Percentiles rank a stretch among this genome's conserved stretches.
Evolutionary conservation across 1,284 basidiomycete species (phyloP).

Genomic region (Ganoderma multipileum): DNA sequence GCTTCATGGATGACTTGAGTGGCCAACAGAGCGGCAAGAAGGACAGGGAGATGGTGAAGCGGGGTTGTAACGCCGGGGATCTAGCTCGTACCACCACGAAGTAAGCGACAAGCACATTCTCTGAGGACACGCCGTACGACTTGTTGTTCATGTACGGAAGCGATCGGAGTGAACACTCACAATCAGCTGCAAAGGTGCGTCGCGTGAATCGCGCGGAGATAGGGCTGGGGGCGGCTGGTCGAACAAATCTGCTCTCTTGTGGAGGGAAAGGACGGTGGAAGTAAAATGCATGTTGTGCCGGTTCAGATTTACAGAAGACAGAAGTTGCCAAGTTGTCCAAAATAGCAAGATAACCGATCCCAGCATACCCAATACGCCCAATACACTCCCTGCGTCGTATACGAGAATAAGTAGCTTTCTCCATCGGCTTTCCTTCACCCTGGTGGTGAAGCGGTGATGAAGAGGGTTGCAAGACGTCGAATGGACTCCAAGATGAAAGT

Average conservation of each 20-base stretch:
- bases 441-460: slow-evolving; percentile 49
- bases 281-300: not conserved
- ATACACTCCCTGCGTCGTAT: slow-evolving; percentile 59
- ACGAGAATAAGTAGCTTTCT: slow-evolving; percentile 39
- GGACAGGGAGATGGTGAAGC: slow-evolving; percentile 63
- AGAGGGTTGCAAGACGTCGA: slow-evolving; percentile 58
- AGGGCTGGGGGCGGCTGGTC: not conserved
- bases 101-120: not conserved
- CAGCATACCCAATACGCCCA: slow-evolving; percentile 58
- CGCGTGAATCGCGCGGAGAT: not conserved
- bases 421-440: slow-evolving; percentile 19
- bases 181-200: slow-evolving; percentile 13
- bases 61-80: slow-evolving; percentile 81
- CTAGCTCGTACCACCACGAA: slow-evolving; percentile 43
- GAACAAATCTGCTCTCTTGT: slow-evolving; percentile 15
- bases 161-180: slow-evolving; percentile 10
- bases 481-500: slow-evolving; percentile 53
- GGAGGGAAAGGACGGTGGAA: not conserved
- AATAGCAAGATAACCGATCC: slow-evolving; percentile 49
- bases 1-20: slow-evolving; percentile 73
- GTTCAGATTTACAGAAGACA: slow-evolving; percentile 16
- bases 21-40: slow-evolving; percentile 63
- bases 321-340: slow-evolving; percentile 40
- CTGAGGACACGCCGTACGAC: not conserved
- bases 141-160: not conserved